A percentile compares a stretch with the other conserved stretches of the same genome.
Evolutionary conservation across 768 basidiomycete species (phyloP).

Genomic region (Royoungia palumana): DNA sequence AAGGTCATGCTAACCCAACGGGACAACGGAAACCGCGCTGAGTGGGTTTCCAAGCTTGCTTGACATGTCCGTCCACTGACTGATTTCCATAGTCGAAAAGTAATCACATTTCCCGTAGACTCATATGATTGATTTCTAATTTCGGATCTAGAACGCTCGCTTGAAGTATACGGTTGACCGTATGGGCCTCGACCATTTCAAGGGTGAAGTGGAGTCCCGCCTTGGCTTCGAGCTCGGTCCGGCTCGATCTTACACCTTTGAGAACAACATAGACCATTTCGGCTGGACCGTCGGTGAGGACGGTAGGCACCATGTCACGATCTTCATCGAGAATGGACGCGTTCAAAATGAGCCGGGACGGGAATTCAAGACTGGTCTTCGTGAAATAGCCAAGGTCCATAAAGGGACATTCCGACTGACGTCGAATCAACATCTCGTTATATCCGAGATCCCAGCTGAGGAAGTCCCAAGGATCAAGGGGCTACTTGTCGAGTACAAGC

Average conservation of each 20-base stretch:
- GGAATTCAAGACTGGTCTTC: slow-evolving; percentile 89
- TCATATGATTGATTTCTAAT: slow-evolving; percentile 7
- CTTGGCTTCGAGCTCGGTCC: slow-evolving; percentile 77
- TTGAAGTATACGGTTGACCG: slow-evolving; percentile 97
- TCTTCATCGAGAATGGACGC: slow-evolving; percentile 97
- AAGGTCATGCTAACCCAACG: slow-evolving; percentile 91
- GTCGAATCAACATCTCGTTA: slow-evolving; percentile 89
- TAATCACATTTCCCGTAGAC: slow-evolving; percentile 18
- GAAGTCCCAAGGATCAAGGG: slow-evolving; percentile 76
- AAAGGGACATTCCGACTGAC: slow-evolving; percentile 93
- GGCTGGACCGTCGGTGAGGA: slow-evolving; percentile 90
- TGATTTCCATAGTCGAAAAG: slow-evolving; percentile 49
- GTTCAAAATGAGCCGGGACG: slow-evolving; percentile 90
- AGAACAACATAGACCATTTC: slow-evolving; percentile 88
- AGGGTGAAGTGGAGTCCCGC: slow-evolving; percentile 83
- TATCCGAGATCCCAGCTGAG: slow-evolving; percentile 75
- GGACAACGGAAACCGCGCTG: slow-evolving; percentile 91
- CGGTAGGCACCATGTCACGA: slow-evolving; percentile 86
- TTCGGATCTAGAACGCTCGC: slow-evolving; percentile 64
- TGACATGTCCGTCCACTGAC: not conserved
- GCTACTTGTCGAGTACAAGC: slow-evolving; percentile 77
- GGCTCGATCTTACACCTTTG: slow-evolving; percentile 74
- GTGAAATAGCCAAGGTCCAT: slow-evolving; percentile 91
- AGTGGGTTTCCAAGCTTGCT: slow-evolving; percentile 51
- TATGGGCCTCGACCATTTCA: slow-evolving; percentile 86